Conservation (phyloP, 306 rosid species). For the Cajanus cajan region DNA sequence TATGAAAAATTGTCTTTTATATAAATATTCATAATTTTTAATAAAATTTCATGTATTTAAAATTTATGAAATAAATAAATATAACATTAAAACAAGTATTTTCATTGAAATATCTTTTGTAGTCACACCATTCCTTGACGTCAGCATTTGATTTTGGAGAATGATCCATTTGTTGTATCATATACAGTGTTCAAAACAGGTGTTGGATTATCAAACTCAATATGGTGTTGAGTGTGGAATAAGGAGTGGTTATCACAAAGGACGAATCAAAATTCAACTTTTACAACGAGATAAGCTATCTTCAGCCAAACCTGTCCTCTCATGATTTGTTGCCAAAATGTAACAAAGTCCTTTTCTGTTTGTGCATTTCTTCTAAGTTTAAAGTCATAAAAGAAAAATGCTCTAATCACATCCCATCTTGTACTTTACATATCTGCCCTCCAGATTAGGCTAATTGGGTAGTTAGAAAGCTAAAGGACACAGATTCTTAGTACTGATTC, state of each 20-base stretch:
- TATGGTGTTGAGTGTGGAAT: background rate
- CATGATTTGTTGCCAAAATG: constrained; percentile 4
- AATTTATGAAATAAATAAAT: background rate
- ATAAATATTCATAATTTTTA: background rate
- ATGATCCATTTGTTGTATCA: background rate
- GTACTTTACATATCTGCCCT: background rate
- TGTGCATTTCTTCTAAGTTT: background rate
- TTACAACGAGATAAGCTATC: constrained; percentile 22
- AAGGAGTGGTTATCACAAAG: constrained; percentile 24
- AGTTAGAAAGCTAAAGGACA: background rate
- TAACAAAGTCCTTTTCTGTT: background rate
- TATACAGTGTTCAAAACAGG: background rate
- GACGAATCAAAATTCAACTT: constrained; percentile 23
- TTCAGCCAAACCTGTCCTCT: background rate
- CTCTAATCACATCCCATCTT: background rate
- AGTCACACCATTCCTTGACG: background rate
- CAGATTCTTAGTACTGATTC: background rate
- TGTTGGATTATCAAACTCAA: background rate
- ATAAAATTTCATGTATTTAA: background rate
- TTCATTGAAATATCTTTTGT: background rate
- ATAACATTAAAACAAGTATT: background rate
- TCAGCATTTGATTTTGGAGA: background rate
- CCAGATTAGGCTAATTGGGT: constrained; percentile 8
- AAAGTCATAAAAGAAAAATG: background rate
- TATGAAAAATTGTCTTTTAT: background rate